Conservation (phyloP, 768 basidiomycete genomes). For the Mycena capillaripes region DNA sequence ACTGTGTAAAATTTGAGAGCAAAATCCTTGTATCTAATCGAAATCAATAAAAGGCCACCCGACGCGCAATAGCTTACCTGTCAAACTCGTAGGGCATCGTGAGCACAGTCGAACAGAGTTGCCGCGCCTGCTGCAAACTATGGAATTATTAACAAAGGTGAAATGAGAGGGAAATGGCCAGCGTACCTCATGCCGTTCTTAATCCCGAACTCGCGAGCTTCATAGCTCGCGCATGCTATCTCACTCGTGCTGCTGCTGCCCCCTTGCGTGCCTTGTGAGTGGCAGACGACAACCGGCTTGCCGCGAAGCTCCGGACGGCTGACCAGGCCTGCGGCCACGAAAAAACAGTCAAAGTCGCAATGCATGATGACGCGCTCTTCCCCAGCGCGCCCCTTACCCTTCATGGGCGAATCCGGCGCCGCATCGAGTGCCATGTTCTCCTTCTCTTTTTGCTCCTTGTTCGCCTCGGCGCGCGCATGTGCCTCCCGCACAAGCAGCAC, state of each 20-base stretch:
- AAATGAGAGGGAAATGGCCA: not conserved
- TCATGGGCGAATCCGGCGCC: conserved; percentile 64
- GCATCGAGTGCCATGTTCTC: conserved; percentile 23
- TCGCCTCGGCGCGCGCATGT: conserved; percentile 74
- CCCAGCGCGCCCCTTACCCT: conserved; percentile 62
- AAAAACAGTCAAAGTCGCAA: conserved; percentile 97
- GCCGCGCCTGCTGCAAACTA: conserved; percentile 85
- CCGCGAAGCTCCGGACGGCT: conserved; percentile 86
- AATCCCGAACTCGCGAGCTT: conserved; percentile 89
- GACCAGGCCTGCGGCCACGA: conserved; percentile 91
- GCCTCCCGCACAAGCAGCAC: conserved; percentile 84
- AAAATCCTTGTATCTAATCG: conserved; percentile 82
- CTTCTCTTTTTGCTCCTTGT: conserved; percentile 15
- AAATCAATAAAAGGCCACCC: not conserved
- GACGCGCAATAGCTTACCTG: conserved; percentile 54
- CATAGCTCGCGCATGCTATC: conserved; percentile 95
- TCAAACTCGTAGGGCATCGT: conserved; percentile 98
- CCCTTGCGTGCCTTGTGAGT: conserved; percentile 85
- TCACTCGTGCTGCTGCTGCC: conserved; percentile 90
- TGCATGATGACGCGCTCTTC: conserved; percentile 85
- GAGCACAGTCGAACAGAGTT: conserved; percentile 77
- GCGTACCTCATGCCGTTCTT: conserved; percentile 94
- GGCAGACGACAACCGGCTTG: conserved; percentile 95
- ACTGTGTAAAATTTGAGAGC: conserved; percentile 94
- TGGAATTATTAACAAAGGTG: conserved; percentile 8